phyloP scores from a whole-genome alignment of 2,329 filamentous ascomycete species.

The Mycosphaerella sp. region DNA sequence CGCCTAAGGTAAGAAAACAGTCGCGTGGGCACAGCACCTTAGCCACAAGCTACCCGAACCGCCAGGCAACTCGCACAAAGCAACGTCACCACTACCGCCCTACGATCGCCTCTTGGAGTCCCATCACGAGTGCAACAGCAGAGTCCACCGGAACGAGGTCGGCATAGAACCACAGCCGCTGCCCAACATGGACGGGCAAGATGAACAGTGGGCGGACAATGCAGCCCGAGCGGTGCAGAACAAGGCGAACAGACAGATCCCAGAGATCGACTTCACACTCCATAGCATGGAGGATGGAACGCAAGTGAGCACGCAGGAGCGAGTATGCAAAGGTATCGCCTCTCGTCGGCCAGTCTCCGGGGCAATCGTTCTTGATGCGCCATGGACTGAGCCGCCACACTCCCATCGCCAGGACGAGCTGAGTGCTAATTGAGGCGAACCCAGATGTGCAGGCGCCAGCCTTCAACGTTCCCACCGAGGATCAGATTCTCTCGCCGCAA shows the following conservation, averaged over 20 bases:
- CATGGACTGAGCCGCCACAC: background rate
- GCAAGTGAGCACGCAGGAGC: constrained; percentile 90
- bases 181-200: constrained; percentile 34
- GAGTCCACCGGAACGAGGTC: background rate
- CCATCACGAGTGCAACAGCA: background rate
- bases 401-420: constrained; percentile 2
- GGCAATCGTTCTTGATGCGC: background rate
- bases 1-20: background rate
- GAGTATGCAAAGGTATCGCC: constrained; percentile 87
- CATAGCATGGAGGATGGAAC: constrained; percentile 97
- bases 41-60: constrained; percentile 11
- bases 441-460: constrained; percentile 96
- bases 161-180: background rate
- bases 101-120: background rate
- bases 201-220: constrained; percentile 62
- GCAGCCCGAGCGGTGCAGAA: constrained; percentile 85
- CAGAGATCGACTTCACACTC: constrained; percentile 97
- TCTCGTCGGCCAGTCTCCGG: background rate
- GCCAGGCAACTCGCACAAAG: background rate
- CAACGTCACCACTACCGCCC: background rate
- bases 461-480: constrained; percentile 83
- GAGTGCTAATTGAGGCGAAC: constrained; percentile 18
- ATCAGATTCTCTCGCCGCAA: constrained; percentile 87
- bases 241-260: constrained; percentile 72
- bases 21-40: constrained; percentile 10